Evolutionary conservation across 495 filamentous ascomycete genomes (phyloP).

Genomic region (Achaetomiella virescens): DNA sequence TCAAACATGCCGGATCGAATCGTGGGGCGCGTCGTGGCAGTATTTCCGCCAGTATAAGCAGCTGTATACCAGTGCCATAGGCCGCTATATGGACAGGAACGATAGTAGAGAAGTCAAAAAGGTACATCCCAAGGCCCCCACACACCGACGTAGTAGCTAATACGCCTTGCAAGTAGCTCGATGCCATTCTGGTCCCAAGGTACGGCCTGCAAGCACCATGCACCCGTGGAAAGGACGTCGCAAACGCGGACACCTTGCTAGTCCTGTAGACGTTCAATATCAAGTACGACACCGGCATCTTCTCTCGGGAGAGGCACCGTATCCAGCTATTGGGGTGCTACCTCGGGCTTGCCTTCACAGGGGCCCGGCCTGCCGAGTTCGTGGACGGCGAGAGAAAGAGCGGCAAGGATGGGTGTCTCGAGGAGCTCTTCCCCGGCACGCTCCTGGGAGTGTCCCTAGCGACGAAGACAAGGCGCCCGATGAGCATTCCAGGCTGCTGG

Average conservation of each 20-base stretch:
- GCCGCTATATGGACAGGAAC: slow-evolving; percentile 23
- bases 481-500: slow-evolving; percentile 14
- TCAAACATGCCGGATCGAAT: slow-evolving; percentile 19
- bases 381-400: slow-evolving; percentile 16
- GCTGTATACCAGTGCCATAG: slow-evolving; percentile 21
- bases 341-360: slow-evolving; percentile 16
- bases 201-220: slow-evolving; percentile 29
- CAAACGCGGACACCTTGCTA: slow-evolving; percentile 21
- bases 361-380: slow-evolving; percentile 18
- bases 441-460: background rate
- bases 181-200: slow-evolving; percentile 21
- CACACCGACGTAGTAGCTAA: background rate
- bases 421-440: slow-evolving; percentile 12
- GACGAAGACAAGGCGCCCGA: slow-evolving; percentile 8
- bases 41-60: slow-evolving; percentile 27
- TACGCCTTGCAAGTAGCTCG: slow-evolving; percentile 21
- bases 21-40: slow-evolving; percentile 12
- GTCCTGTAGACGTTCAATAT: slow-evolving; percentile 23
- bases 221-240: slow-evolving; percentile 25
- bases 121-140: slow-evolving; percentile 24
- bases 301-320: slow-evolving; percentile 20
- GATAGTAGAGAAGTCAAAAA: slow-evolving; percentile 28
- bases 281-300: slow-evolving; percentile 25
- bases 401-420: slow-evolving; percentile 13
- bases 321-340: slow-evolving; percentile 11